A percentile compares a stretch with the other conserved stretches of the same genome.
Conservation (phyloP, 2,329 filamentous ascomycete genomes). For the Botrytis tulipae region DNA sequence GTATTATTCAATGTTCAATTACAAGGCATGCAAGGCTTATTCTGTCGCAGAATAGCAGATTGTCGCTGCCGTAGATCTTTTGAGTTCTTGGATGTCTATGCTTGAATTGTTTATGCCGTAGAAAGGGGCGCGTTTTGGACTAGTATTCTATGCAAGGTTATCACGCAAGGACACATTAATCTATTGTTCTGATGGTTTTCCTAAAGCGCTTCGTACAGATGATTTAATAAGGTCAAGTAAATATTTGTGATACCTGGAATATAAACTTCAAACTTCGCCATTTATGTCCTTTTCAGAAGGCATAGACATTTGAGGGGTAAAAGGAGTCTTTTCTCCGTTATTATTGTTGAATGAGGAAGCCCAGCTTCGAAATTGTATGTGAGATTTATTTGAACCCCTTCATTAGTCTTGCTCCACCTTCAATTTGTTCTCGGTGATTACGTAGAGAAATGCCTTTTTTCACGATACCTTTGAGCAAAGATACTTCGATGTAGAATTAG, state of each 20-base stretch:
- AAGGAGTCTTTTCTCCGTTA: neutral
- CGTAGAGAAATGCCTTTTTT: constrained; percentile 11
- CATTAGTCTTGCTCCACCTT: constrained; percentile 20
- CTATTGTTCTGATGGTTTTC: neutral
- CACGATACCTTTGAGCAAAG: neutral
- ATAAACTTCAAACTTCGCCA: neutral
- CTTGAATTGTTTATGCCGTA: constrained; percentile 7
- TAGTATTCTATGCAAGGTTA: constrained; percentile 5
- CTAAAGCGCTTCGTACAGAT: neutral
- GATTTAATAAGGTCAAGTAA: neutral
- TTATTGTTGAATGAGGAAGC: neutral
- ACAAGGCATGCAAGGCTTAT: constrained; percentile 18
- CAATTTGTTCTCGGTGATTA: constrained; percentile 20
- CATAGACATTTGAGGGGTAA: neutral
- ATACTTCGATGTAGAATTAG: neutral
- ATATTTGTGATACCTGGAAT: neutral
- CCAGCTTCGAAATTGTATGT: neutral
- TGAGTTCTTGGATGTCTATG: constrained; percentile 15
- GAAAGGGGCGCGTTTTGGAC: constrained; percentile 15
- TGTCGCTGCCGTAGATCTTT: constrained; percentile 31
- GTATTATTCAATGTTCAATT: neutral
- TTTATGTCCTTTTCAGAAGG: neutral
- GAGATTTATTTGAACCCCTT: constrained; percentile 6
- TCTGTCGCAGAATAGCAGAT: neutral
- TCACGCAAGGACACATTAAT: constrained; percentile 3